A percentile compares a stretch with the other conserved stretches of the same genome.
These are phyloP conservation scores for Phytophthora brassicae DNA, from an alignment of 352 stramenopile genomes.

Conservation along the genomic window DNA sequence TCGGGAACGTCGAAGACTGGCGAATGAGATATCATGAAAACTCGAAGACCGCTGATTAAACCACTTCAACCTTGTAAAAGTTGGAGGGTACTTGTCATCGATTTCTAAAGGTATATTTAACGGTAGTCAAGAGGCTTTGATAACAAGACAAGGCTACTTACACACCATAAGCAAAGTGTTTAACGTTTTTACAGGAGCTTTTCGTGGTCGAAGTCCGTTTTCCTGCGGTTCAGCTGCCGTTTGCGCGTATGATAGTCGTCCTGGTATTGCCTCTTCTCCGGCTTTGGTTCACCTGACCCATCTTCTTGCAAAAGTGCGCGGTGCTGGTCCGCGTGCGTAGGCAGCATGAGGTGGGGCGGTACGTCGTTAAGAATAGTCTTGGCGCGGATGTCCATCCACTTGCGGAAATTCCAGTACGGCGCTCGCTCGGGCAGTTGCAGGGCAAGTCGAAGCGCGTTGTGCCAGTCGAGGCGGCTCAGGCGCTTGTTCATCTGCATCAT, in stretches of 20 bases:
- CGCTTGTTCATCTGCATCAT: conserved; percentile 86
- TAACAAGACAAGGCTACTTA: conserved; percentile 17
- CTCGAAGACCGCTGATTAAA: no score
- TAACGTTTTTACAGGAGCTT: conserved; percentile 43
- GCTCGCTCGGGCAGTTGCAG: conserved; percentile 65
- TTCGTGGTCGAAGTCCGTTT: conserved; percentile 27
- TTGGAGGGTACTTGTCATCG: no score
- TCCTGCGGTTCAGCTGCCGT: conserved; percentile 34
- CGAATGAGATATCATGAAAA: no score
- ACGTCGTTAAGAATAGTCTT: conserved; percentile 55
- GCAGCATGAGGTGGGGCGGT: conserved; percentile 63
- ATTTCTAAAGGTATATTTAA: no score
- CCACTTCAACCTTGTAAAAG: conserved; percentile 10
- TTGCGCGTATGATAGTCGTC: conserved; percentile 40
- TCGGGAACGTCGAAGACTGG: background rate
- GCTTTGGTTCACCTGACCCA: conserved; percentile 1
- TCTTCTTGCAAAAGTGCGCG: conserved; percentile 28
- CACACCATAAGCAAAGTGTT: conserved; percentile 20
- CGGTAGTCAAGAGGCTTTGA: no score
- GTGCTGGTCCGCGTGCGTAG: conserved; percentile 31
- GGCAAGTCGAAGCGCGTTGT: conserved; percentile 62
- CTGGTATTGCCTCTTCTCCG: conserved; percentile 19
- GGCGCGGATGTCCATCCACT: conserved; percentile 81
- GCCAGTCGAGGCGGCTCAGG: conserved; percentile 77
- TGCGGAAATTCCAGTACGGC: conserved; percentile 88